Percentiles rank a stretch among this genome's conserved stretches.
Evolutionary conservation across 441 rosid genomes (phyloP).

Genomic region (Arabidopsis lyrata): DNA sequence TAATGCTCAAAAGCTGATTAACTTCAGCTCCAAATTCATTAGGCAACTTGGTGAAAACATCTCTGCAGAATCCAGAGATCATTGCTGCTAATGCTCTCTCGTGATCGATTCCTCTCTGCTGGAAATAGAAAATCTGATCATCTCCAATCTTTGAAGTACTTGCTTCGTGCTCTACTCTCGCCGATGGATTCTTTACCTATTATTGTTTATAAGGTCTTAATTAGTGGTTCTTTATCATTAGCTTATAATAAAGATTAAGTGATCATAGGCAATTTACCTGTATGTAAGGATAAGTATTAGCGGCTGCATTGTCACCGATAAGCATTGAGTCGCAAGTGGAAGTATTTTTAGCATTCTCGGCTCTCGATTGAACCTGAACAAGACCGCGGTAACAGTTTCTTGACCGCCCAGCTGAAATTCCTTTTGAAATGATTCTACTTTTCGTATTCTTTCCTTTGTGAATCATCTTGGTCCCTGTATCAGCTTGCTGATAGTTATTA

Average conservation of each 20-base stretch:
- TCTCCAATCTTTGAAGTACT: slow-evolving; percentile 94
- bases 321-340: slow-evolving; percentile 98
- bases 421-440: slow-evolving; percentile 93
- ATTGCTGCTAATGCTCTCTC: slow-evolving; percentile 99
- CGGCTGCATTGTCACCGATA: slow-evolving; percentile 93
- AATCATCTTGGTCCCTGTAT: slow-evolving; percentile 96
- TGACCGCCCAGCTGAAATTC: slow-evolving; percentile 84
- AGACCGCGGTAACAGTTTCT: slow-evolving; percentile 94
- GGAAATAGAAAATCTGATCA: slow-evolving; percentile 97
- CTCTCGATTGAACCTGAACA: slow-evolving; percentile 92
- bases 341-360: slow-evolving; percentile 85
- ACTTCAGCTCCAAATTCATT: slow-evolving; percentile 96
- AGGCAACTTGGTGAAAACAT: slow-evolving; percentile 91
- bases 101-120: slow-evolving; percentile 89
- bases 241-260: neutral
- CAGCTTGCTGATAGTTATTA: slow-evolving; percentile 91
- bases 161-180: slow-evolving; percentile 91
- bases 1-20: slow-evolving; percentile 88
- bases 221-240: no score
- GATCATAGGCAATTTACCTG: slow-evolving; percentile 59
- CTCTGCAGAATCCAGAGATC: slow-evolving; percentile 94
- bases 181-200: slow-evolving; percentile 92
- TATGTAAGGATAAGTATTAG: slow-evolving; percentile 96
- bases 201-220: neutral
- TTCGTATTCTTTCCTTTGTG: slow-evolving; percentile 91